phyloP scores from a whole-genome alignment of 768 basidiomycete genomes.

The Sutorius australiensis region DNA sequence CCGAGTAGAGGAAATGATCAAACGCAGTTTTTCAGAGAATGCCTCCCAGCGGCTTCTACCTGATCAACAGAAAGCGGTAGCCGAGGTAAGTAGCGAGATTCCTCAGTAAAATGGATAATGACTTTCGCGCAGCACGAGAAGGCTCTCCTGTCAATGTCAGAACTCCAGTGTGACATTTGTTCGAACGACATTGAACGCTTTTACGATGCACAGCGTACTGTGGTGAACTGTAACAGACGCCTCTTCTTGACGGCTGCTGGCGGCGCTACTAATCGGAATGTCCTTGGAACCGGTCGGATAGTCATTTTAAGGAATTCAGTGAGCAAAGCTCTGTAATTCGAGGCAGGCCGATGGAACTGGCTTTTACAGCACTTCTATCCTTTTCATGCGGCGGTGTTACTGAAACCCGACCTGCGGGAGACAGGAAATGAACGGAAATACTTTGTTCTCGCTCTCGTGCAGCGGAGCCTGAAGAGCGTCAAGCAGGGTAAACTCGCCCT shows the following conservation, averaged over 20 bases:
- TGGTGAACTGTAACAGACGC: slow-evolving; percentile 58
- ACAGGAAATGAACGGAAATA: slow-evolving; percentile 53
- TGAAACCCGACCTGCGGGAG: slow-evolving; percentile 59
- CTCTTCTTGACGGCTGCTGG: slow-evolving; percentile 57
- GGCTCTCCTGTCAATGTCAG: slow-evolving; percentile 54
- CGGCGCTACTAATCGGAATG: slow-evolving; percentile 64
- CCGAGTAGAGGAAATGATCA: slow-evolving; percentile 98
- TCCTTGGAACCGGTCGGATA: slow-evolving; percentile 70
- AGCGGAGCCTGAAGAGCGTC: slow-evolving; percentile 53
- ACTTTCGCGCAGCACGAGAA: slow-evolving; percentile 60
- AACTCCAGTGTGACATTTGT: slow-evolving; percentile 68
- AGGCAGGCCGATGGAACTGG: background rate
- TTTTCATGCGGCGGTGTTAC: slow-evolving; percentile 65
- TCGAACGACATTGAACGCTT: slow-evolving; percentile 65
- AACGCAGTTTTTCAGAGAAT: slow-evolving; percentile 97
- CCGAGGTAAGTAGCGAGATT: slow-evolving; percentile 52
- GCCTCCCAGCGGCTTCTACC: slow-evolving; percentile 89
- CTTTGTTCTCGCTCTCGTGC: slow-evolving; percentile 69
- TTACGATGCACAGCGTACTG: slow-evolving; percentile 67
- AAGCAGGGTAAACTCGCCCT: slow-evolving; percentile 42
- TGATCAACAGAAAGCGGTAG: slow-evolving; percentile 86
- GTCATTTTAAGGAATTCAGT: slow-evolving; percentile 82
- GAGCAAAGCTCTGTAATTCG: slow-evolving; percentile 24
- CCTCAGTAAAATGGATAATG: slow-evolving; percentile 4
- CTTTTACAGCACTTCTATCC: slow-evolving; percentile 66